Evolutionary conservation across 305 asterid genomes (phyloP).

Genomic region (Fraxinus greggii): DNA sequence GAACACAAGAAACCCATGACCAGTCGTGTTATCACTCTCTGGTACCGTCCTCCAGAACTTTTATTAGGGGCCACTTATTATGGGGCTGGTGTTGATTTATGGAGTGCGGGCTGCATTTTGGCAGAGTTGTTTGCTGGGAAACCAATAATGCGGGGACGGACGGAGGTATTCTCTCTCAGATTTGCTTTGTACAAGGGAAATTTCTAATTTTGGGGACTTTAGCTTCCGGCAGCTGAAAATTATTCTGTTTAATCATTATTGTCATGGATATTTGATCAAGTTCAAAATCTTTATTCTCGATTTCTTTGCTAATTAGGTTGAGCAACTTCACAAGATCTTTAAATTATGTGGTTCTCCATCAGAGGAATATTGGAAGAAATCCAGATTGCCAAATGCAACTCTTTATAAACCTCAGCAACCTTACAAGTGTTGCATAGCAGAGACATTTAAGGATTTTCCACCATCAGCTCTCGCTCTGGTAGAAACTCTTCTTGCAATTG

Average conservation of each 20-base stretch:
- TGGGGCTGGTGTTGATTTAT: slow-evolving; percentile 79
- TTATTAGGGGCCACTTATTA: slow-evolving; percentile 77
- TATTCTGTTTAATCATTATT: not conserved
- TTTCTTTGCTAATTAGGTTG: slow-evolving; percentile 51
- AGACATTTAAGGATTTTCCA: slow-evolving; percentile 71
- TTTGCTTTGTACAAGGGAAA: not conserved
- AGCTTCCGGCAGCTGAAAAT: not conserved
- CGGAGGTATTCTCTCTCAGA: slow-evolving; percentile 57
- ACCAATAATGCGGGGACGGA: slow-evolving; percentile 81
- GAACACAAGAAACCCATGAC: slow-evolving; percentile 69
- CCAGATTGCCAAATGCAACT: slow-evolving; percentile 72
- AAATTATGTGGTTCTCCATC: slow-evolving; percentile 89
- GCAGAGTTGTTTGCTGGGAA: slow-evolving; percentile 78
- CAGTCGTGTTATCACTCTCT: slow-evolving; percentile 87
- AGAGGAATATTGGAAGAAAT: slow-evolving; percentile 87
- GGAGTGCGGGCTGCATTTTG: slow-evolving; percentile 97
- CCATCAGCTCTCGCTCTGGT: slow-evolving; percentile 59
- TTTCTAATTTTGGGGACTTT: slow-evolving; percentile 2
- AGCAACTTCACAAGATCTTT: slow-evolving; percentile 91
- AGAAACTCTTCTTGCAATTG: slow-evolving; percentile 69
- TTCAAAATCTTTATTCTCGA: slow-evolving; percentile 10
- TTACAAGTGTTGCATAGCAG: slow-evolving; percentile 63
- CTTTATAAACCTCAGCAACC: slow-evolving; percentile 94
- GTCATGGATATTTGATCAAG: not conserved
- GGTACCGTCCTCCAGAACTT: slow-evolving; percentile 98